phyloP scores from a whole-genome alignment of 2,329 filamentous ascomycete genomes.

The Alternaria sp. region DNA sequence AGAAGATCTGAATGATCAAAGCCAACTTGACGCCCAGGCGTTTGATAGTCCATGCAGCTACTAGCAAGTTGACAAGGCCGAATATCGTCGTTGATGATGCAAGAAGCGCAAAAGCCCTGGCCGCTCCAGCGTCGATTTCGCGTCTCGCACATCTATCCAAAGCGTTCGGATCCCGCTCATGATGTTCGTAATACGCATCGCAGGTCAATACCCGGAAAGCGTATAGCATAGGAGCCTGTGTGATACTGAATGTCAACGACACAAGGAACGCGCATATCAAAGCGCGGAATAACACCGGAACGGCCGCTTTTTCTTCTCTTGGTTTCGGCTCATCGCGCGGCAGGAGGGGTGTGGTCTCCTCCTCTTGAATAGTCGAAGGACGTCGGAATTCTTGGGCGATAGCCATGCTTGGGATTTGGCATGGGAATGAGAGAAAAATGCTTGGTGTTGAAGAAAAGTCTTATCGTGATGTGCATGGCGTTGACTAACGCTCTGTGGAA shows the following conservation, averaged over 20 bases:
- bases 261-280: slow-evolving; percentile 67
- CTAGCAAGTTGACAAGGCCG: slow-evolving; percentile 70
- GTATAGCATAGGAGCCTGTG: slow-evolving; percentile 63
- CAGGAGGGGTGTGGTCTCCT: slow-evolving; percentile 27
- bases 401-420: slow-evolving; percentile 10
- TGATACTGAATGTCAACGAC: slow-evolving; percentile 59
- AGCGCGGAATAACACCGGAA: slow-evolving; percentile 52
- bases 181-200: slow-evolving; percentile 69
- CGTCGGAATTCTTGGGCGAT: background rate
- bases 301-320: slow-evolving; percentile 12
- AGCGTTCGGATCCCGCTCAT: slow-evolving; percentile 55
- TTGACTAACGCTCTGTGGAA: slow-evolving; percentile 2
- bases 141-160: slow-evolving; percentile 65
- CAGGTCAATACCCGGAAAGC: slow-evolving; percentile 76
- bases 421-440: background rate
- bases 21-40: slow-evolving; percentile 68
- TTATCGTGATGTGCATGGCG: background rate
- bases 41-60: slow-evolving; percentile 72
- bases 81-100: slow-evolving; percentile 72
- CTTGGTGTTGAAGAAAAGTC: slow-evolving; percentile 6
- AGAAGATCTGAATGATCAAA: slow-evolving; percentile 67
- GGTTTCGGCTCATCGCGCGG: slow-evolving; percentile 16
- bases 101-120: slow-evolving; percentile 68
- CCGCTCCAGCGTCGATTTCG: slow-evolving; percentile 69
- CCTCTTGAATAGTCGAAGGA: slow-evolving; percentile 8